phyloP scores from a whole-genome alignment of 352 stramenopile genomes.

The Achlya hypogyna region DNA sequence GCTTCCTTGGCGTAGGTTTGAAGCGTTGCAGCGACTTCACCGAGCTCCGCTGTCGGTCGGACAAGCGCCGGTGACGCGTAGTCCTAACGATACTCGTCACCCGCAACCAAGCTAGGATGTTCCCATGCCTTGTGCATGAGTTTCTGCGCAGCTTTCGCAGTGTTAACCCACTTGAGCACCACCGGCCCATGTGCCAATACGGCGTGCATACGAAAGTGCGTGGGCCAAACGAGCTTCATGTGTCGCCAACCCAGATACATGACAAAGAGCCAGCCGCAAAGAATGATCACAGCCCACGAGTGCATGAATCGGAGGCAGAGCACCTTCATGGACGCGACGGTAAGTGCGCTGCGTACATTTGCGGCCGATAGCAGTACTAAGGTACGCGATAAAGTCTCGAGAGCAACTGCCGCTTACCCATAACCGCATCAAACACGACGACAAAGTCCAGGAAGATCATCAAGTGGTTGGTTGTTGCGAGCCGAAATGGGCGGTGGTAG shows the following conservation, averaged over 20 bases:
- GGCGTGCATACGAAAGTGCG: constrained; percentile 19
- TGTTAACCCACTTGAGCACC: constrained; percentile 28
- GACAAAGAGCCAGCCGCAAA: constrained; percentile 19
- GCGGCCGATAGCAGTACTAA: constrained; percentile 47
- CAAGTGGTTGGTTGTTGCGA: constrained; percentile 30
- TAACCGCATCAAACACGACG: not conserved
- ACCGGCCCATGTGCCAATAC: constrained; percentile 13
- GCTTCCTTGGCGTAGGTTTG: not conserved
- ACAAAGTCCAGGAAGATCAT: constrained; percentile 21
- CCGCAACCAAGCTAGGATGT: not conserved
- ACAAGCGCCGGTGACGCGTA: not conserved
- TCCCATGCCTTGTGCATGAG: constrained; percentile 17
- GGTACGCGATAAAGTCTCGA: not conserved
- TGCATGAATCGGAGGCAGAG: constrained; percentile 43
- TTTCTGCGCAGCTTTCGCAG: constrained; percentile 24
- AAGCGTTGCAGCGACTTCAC: not conserved
- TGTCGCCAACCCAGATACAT: constrained; percentile 21
- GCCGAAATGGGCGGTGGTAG: constrained; percentile 32
- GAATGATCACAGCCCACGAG: not conserved
- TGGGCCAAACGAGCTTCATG: constrained; percentile 15
- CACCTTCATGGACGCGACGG: constrained; percentile 44
- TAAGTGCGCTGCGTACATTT: constrained; percentile 48
- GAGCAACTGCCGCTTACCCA: not conserved
- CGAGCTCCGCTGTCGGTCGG: not conserved
- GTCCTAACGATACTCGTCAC: not conserved